Base-by-base conservation (phyloP, 495 filamentous ascomycete genomes). In the Friedmanniomyces simplex region DNA sequence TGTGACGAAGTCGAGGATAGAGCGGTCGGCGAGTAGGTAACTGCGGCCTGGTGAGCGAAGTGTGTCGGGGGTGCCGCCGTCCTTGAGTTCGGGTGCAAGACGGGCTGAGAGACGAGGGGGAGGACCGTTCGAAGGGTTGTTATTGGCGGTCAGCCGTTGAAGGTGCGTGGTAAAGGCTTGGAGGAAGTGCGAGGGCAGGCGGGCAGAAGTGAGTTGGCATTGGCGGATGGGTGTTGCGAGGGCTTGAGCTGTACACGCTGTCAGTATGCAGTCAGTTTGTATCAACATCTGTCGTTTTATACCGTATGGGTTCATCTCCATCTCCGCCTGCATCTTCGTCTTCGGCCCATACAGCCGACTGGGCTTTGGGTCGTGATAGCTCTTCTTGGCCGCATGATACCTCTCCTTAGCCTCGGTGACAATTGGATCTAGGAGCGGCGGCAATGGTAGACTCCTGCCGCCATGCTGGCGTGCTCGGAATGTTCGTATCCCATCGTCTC, bases 191-290 rank as follows among this genome's bases (percentile, higher is more conserved):
- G 59, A 71, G 0, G 90, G 90, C 0, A 91, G 63, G 1, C 76
- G 63, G 0, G 66, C 63, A 0, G 64, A 66, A 8, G 87, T 85
- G n/a, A 81, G 39, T 1, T 68, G 34, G 67, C 88, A 94, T 59
- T 68, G 65, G 30, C 90, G 81, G 16, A 80, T 39, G 0, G 83
- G 82, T 0, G 79, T 81, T 16, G 84, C 86, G 7, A 96, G 77
- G 12, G 84, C 82, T 20, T 74, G 72, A 18, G 80, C 76, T 77
- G 60, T 20, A 13, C 42, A 61, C 57, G 16, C 60, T 39, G 56
- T 63, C 21, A 59, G 58, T 62, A 60, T 30, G 59, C 59, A 2
- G 50, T 49, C 60, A 57, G 49, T 57, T 56, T 21, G 60, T 59
- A 20, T 16, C 45, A 63, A 47, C 14, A 57, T 59, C 22, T 25